Percentiles rank a stretch among this genome's conserved stretches.
Conservation (phyloP, 2,329 filamentous ascomycete species). For the Salinomyces thailandicus region DNA sequence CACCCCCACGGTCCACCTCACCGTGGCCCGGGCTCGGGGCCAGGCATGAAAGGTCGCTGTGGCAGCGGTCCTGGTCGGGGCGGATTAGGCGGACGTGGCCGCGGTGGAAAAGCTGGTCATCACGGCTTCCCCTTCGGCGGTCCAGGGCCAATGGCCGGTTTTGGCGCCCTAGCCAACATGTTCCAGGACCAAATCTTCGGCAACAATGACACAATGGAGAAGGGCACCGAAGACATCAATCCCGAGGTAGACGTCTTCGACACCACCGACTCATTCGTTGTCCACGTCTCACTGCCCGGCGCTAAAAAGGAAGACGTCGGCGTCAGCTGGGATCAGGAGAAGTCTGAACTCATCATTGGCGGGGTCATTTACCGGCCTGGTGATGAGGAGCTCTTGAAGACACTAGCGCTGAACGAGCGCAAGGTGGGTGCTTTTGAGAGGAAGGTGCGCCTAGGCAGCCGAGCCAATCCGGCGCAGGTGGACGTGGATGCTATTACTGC, state of each 20-base stretch:
- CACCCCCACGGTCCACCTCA: constrained; percentile 5
- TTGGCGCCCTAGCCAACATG: constrained; percentile 23
- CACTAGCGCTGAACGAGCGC: constrained; percentile 54
- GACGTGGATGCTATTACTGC: constrained; percentile 59
- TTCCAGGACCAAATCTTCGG: constrained; percentile 30
- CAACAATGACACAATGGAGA: constrained; percentile 31
- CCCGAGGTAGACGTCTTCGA: constrained; percentile 70
- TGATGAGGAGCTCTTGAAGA: constrained; percentile 57
- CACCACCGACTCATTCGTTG: constrained; percentile 51
- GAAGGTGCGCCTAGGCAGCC: constrained; percentile 50
- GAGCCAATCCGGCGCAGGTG: constrained; percentile 48
- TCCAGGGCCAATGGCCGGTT: constrained; percentile 13
- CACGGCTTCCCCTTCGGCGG: constrained; percentile 7
- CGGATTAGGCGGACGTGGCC: constrained; percentile 12
- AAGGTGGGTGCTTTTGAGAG: constrained; percentile 66
- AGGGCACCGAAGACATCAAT: constrained; percentile 37
- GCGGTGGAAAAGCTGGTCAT: constrained; percentile 5
- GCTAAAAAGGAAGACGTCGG: constrained; percentile 69
- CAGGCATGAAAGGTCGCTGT: constrained; percentile 14
- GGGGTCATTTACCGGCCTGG: constrained; percentile 65
- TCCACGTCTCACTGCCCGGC: constrained; percentile 66
- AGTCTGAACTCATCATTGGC: constrained; percentile 53
- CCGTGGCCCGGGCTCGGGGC: not conserved
- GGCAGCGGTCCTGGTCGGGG: constrained; percentile 19
- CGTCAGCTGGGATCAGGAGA: constrained; percentile 64